phyloP scores from a whole-genome alignment of 768 basidiomycete species.

The Tulasnella sp. region DNA sequence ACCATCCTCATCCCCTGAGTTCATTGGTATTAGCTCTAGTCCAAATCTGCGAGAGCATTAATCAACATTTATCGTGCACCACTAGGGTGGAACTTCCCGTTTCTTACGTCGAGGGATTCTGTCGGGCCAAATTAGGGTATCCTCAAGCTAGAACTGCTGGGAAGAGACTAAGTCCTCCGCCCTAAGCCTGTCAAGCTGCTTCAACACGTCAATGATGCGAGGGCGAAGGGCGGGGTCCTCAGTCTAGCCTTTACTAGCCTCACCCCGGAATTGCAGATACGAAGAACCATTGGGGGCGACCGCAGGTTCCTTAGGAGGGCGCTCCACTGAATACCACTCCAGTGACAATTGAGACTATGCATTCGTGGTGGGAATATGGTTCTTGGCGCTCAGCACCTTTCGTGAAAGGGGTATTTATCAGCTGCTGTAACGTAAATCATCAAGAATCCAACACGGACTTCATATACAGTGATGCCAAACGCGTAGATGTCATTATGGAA shows the following conservation, averaged over 20 bases:
- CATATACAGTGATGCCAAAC: conserved; percentile 4
- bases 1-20: background rate
- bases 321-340: background rate
- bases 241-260: background rate
- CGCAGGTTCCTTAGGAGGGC: no score
- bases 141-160: background rate
- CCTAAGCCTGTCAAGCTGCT: background rate
- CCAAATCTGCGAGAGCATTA: background rate
- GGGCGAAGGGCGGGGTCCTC: background rate
- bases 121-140: background rate
- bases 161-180: background rate
- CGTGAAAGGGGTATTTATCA: background rate
- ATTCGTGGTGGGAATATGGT: background rate
- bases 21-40: background rate
- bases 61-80: background rate
- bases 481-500: no score
- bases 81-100: background rate
- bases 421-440: background rate
- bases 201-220: background rate
- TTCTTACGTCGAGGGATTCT: background rate
- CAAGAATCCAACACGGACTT: background rate
- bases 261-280: background rate
- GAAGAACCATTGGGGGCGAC: no score
- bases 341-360: background rate
- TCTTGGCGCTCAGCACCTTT: background rate